These are phyloP conservation scores for Halenospora varia DNA, from an alignment of 495 filamentous ascomycete species.

Conservation along the genomic window DNA sequence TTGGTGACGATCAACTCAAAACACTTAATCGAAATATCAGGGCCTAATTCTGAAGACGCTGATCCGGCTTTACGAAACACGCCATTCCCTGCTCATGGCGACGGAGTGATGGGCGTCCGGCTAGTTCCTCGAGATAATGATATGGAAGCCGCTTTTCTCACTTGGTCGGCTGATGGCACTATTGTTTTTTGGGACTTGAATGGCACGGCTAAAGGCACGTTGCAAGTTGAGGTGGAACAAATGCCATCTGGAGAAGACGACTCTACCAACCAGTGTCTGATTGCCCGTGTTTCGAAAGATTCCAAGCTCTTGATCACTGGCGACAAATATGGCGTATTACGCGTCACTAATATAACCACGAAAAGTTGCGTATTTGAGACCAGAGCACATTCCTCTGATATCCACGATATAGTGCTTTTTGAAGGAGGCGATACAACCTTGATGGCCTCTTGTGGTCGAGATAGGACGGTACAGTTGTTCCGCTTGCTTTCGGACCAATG, in stretches of 20 bases:
- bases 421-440: conserved; percentile 50
- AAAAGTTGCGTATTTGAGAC: conserved; percentile 55
- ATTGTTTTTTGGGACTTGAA: conserved; percentile 78
- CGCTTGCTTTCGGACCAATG: conserved; percentile 49
- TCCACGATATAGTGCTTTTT: conserved; percentile 72
- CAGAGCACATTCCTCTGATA: conserved; percentile 83
- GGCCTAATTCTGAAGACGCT: conserved; percentile 31
- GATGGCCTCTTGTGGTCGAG: conserved; percentile 77
- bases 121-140: conserved; percentile 52
- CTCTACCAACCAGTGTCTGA: conserved; percentile 73
- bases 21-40: conserved; percentile 63
- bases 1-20: conserved; percentile 73
- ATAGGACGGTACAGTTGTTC: conserved; percentile 89
- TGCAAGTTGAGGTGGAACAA: conserved; percentile 67
- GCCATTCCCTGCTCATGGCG: conserved; percentile 67
- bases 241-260: conserved; percentile 40
- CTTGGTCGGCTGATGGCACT: conserved; percentile 75
- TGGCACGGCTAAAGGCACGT: conserved; percentile 60
- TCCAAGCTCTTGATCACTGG: conserved; percentile 70
- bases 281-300: conserved; percentile 55
- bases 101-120: conserved; percentile 72
- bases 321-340: conserved; percentile 78
- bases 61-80: conserved; percentile 31
- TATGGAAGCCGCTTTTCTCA: conserved; percentile 69
- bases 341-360: conserved; percentile 46